Conservation (phyloP, 306 rosid species). For the Lithocarpus polystachyus region DNA sequence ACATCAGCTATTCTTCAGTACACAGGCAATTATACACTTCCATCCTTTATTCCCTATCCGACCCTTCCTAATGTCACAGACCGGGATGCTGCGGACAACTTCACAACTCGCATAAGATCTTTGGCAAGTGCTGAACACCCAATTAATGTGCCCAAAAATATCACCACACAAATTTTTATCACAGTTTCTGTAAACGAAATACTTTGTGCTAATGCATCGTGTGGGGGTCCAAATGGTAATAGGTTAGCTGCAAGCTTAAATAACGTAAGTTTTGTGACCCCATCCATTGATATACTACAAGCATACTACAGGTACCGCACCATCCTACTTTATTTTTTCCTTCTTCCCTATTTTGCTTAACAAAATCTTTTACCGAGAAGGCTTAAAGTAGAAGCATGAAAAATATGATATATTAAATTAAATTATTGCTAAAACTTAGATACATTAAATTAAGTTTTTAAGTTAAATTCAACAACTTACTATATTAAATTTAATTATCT, state of each 20-base stretch:
- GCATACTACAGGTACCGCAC: conserved; percentile 30
- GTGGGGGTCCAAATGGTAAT: conserved; percentile 24
- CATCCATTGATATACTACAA: conserved; percentile 21
- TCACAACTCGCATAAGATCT: conserved; percentile 9
- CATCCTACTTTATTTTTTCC: not conserved
- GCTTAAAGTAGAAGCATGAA: no score
- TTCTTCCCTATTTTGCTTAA: not conserved
- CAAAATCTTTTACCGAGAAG: no score
- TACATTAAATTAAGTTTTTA: no score
- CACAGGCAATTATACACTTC: conserved; percentile 11
- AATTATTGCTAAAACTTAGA: no score
- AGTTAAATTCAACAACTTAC: no score
- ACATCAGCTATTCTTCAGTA: conserved; percentile 33
- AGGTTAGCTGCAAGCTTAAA: conserved; percentile 26
- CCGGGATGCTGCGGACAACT: conserved; percentile 11
- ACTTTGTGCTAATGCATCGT: conserved; percentile 19
- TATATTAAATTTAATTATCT: no score
- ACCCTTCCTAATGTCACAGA: conserved; percentile 21
- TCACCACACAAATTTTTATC: conserved; percentile 16
- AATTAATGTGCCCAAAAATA: conserved; percentile 17
- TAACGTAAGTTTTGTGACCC: conserved; percentile 32
- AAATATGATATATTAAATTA: no score
- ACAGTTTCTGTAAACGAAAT: conserved; percentile 26
- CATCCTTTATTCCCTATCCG: conserved; percentile 17
- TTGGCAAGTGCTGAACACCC: conserved; percentile 32